These are phyloP conservation scores for Pisolithus thermaeus DNA, from an alignment of 1,284 basidiomycete species.

Conservation along the genomic window DNA sequence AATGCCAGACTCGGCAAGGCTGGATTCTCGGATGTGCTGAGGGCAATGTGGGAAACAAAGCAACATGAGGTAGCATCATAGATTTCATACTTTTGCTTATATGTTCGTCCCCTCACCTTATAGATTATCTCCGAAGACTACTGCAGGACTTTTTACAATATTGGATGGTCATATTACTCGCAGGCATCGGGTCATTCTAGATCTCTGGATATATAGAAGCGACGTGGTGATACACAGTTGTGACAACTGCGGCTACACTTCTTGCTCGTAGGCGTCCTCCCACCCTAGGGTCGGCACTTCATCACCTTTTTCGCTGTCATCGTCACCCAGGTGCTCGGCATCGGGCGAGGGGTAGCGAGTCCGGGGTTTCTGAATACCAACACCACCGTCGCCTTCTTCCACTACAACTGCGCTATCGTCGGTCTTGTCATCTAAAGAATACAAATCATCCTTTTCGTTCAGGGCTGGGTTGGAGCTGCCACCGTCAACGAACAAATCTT, in stretches of 20 bases:
- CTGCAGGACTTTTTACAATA: constrained; percentile 22
- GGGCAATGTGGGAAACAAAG: constrained; percentile 62
- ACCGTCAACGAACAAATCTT: constrained; percentile 63
- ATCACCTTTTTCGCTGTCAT: constrained; percentile 30
- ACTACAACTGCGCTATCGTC: constrained; percentile 42
- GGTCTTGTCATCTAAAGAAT: constrained; percentile 44
- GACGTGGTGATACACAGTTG: neutral
- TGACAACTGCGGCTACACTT: constrained; percentile 24
- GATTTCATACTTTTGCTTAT: neutral
- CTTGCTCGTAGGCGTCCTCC: constrained; percentile 40
- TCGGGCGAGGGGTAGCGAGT: constrained; percentile 9
- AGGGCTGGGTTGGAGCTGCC: constrained; percentile 28
- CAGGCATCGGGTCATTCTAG: neutral
- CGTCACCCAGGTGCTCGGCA: constrained; percentile 21
- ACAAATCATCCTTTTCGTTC: constrained; percentile 35
- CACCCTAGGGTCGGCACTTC: constrained; percentile 25
- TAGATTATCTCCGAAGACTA: constrained; percentile 21
- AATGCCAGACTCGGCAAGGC: constrained; percentile 83
- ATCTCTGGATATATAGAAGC: constrained; percentile 2
- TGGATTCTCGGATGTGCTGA: constrained; percentile 83
- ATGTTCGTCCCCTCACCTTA: constrained; percentile 8
- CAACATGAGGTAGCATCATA: constrained; percentile 30
- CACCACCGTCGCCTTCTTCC: constrained; percentile 36
- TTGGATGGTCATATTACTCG: neutral
- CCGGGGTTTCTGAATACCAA: constrained; percentile 13